phyloP scores from a whole-genome alignment of 192 early-diverging fungal species.

The Coemansia sp. region DNA sequence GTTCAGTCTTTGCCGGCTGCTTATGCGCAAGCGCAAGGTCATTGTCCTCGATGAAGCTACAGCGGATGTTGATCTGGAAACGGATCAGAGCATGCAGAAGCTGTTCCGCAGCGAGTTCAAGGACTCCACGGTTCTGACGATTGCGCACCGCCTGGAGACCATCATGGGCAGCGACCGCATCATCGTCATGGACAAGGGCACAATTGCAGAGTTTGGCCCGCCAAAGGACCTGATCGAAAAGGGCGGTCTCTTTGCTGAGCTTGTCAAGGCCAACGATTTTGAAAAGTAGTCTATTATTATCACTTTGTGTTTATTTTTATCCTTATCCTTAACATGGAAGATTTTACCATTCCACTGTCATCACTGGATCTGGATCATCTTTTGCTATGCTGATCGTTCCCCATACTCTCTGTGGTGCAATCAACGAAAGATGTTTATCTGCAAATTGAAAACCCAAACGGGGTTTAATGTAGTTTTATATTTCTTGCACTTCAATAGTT shows the following conservation, averaged over 20 bases:
- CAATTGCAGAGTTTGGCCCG: conserved; percentile 62
- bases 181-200: conserved; percentile 71
- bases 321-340: neutral
- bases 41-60: conserved; percentile 73
- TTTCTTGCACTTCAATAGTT: no score
- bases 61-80: conserved; percentile 58
- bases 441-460: no score
- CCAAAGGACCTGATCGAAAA: conserved; percentile 61
- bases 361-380: no score
- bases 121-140: conserved; percentile 57
- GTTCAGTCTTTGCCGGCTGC: conserved; percentile 61
- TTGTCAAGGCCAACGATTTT: conserved; percentile 27
- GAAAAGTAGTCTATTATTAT: neutral
- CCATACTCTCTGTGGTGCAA: no score
- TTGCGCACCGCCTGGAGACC: conserved; percentile 75
- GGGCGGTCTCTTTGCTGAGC: conserved; percentile 31
- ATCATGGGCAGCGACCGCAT: conserved; percentile 68
- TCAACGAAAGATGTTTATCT: no score
- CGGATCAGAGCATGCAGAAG: conserved; percentile 24
- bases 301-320: neutral
- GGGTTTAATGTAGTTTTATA: no score
- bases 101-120: conserved; percentile 57
- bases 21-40: conserved; percentile 58
- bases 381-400: no score
- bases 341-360: neutral